Conservation (phyloP, 2,329 filamentous ascomycete genomes). For the Paracoccidioides lutzii region DNA sequence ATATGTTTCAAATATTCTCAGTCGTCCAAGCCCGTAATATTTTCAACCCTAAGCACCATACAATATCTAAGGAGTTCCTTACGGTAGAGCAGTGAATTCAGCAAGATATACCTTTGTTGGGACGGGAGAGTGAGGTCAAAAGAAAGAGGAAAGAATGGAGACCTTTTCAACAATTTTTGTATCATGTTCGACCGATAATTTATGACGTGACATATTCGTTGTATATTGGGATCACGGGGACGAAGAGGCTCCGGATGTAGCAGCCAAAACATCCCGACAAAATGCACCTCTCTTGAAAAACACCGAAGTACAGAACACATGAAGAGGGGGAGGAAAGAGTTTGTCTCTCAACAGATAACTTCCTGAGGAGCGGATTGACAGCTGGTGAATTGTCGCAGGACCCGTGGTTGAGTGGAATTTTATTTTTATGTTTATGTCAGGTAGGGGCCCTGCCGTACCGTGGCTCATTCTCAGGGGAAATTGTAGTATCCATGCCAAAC, state of each 20-base stretch:
- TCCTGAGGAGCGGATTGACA: slow-evolving; percentile 25
- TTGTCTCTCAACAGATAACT: slow-evolving; percentile 20
- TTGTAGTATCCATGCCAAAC: too few relatives aligned
- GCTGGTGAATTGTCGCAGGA: slow-evolving; percentile 28
- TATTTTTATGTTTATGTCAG: background rate
- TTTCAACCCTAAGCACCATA: too few relatives aligned
- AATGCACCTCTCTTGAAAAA: slow-evolving; percentile 7
- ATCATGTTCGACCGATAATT: background rate
- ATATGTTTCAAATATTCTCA: too few relatives aligned
- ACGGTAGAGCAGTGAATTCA: slow-evolving; percentile 19
- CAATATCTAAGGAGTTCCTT: too few relatives aligned
- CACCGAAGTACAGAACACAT: slow-evolving; percentile 14
- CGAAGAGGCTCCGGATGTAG: background rate
- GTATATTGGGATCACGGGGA: background rate
- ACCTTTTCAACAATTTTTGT: background rate
- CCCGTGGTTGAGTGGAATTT: slow-evolving; percentile 20
- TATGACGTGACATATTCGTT: too few relatives aligned
- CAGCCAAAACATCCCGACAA: background rate
- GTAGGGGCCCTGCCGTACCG: background rate
- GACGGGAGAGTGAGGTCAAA: slow-evolving; percentile 5
- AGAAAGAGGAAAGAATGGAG: background rate
- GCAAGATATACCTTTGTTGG: slow-evolving; percentile 11
- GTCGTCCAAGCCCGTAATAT: too few relatives aligned
- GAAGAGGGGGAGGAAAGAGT: slow-evolving; percentile 20
- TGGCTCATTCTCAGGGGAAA: too few relatives aligned